Conservation (phyloP, 1,284 basidiomycete species). For the Polyporus tsugae region DNA sequence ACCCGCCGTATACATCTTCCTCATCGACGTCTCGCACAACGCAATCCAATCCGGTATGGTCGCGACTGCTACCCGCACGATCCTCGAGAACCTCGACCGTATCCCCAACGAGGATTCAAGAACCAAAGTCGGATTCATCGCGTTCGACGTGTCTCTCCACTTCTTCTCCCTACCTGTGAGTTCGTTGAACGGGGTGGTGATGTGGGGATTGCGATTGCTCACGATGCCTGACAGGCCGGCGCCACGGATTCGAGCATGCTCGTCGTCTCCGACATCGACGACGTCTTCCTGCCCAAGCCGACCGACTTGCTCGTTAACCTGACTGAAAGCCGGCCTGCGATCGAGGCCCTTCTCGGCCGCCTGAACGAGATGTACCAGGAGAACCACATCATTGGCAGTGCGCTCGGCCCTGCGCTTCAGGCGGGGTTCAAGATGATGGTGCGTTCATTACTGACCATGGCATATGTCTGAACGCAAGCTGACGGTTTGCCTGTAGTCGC, state of each 20-base stretch:
- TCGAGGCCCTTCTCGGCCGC: slow-evolving; percentile 85
- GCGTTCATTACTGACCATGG: slow-evolving; percentile 32
- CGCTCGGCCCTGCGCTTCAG: slow-evolving; percentile 95
- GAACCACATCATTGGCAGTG: slow-evolving; percentile 90
- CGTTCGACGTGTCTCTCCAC: slow-evolving; percentile 92
- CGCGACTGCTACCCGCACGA: slow-evolving; percentile 94
- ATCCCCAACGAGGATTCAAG: slow-evolving; percentile 95
- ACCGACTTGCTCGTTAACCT: slow-evolving; percentile 96
- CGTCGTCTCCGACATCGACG: slow-evolving; percentile 96
- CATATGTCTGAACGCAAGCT: background rate
- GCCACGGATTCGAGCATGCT: slow-evolving; percentile 92
- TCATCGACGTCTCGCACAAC: slow-evolving; percentile 95
- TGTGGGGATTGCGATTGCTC: background rate
- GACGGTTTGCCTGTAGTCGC: slow-evolving; percentile 53
- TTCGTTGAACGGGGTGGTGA: slow-evolving; percentile 21
- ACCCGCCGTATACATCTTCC: slow-evolving; percentile 96
- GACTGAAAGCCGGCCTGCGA: slow-evolving; percentile 81
- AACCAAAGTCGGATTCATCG: slow-evolving; percentile 94
- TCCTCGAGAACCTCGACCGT: slow-evolving; percentile 94
- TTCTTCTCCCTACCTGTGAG: slow-evolving; percentile 92
- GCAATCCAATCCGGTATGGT: slow-evolving; percentile 98
- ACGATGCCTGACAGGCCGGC: slow-evolving; percentile 63
- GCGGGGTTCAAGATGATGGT: slow-evolving; percentile 97
- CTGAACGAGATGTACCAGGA: slow-evolving; percentile 98
- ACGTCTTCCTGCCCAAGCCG: slow-evolving; percentile 98